Percentiles rank a stretch among this genome's conserved stretches.
These are phyloP conservation scores for Lachnum nothofagi DNA, from an alignment of 2,329 filamentous ascomycete genomes.

Conservation along the genomic window DNA sequence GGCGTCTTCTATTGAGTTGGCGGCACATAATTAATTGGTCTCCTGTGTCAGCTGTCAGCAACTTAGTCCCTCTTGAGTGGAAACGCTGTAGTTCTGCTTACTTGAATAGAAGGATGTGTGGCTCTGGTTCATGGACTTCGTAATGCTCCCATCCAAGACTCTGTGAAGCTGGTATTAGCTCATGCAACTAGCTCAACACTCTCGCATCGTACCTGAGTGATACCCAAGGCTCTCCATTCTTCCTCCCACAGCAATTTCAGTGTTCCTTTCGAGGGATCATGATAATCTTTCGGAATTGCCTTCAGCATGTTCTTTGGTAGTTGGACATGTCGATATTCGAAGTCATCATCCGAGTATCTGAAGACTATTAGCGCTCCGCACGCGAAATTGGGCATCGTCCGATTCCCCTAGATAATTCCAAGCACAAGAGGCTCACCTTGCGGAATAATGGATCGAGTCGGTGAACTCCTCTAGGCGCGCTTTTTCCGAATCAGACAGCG, in stretches of 20 bases:
- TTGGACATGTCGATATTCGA: slow-evolving; percentile 96
- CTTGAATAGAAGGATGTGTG: slow-evolving; percentile 98
- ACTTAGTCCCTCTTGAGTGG: background rate
- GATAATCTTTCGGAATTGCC: slow-evolving; percentile 90
- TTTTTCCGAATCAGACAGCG: slow-evolving; percentile 74
- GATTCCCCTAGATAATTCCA: too few species aligned
- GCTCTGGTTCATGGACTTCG: slow-evolving; percentile 97
- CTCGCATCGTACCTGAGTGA: slow-evolving; percentile 73
- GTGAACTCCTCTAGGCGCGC: slow-evolving; percentile 84
- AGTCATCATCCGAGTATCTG: slow-evolving; percentile 89
- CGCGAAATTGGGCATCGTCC: background rate
- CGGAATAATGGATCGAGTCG: slow-evolving; percentile 92
- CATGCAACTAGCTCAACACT: background rate
- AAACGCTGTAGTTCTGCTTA: slow-evolving; percentile 44
- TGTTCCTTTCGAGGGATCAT: slow-evolving; percentile 82
- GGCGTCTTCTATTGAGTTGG: slow-evolving; percentile 23
- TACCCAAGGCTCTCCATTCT: slow-evolving; percentile 94
- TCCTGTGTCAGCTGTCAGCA: slow-evolving; percentile 24
- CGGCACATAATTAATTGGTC: slow-evolving; percentile 28
- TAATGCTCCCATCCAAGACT: slow-evolving; percentile 99
- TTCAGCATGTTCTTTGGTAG: slow-evolving; percentile 98
- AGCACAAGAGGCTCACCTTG: slow-evolving; percentile 56
- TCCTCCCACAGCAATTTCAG: slow-evolving; percentile 97
- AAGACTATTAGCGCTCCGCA: slow-evolving; percentile 16
- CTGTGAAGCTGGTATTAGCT: slow-evolving; percentile 42